Percentiles rank a stretch among this genome's conserved stretches.
phyloP scores from a whole-genome alignment of 257 asterid genomes.

The Solanum appendiculatum region DNA sequence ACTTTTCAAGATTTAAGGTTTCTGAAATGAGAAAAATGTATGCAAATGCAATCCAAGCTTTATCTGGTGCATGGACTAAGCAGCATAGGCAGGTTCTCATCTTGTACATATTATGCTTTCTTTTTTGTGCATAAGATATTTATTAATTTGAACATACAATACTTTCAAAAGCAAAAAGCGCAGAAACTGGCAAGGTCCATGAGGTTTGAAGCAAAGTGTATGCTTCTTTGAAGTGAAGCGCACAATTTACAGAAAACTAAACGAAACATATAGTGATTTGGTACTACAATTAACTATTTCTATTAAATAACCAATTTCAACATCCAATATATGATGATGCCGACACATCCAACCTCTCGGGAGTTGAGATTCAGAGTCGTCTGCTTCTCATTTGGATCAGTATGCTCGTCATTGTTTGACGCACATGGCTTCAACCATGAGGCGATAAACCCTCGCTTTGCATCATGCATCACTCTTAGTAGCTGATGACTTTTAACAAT shows the following conservation, averaged over 20 bases:
- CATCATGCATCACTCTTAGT: background rate
- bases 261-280: background rate
- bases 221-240: background rate
- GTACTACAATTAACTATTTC: background rate
- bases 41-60: conserved; percentile 83
- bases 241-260: background rate
- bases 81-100: conserved; percentile 98
- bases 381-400: background rate
- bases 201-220: background rate
- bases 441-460: background rate
- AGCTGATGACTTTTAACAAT: background rate
- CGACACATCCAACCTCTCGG: background rate
- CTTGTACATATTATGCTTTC: conserved; percentile 16
- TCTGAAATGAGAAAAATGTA: conserved; percentile 88
- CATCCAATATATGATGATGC: background rate
- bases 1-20: conserved; percentile 91
- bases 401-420: background rate
- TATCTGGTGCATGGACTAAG: conserved; percentile 79
- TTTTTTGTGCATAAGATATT: background rate
- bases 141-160: background rate
- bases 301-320: background rate
- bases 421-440: background rate
- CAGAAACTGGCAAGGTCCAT: background rate
- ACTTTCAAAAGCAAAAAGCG: background rate
- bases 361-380: background rate